These are phyloP conservation scores for Trichoderma atrobrunneum DNA, from an alignment of 2,329 filamentous ascomycete species.

Conservation along the genomic window DNA sequence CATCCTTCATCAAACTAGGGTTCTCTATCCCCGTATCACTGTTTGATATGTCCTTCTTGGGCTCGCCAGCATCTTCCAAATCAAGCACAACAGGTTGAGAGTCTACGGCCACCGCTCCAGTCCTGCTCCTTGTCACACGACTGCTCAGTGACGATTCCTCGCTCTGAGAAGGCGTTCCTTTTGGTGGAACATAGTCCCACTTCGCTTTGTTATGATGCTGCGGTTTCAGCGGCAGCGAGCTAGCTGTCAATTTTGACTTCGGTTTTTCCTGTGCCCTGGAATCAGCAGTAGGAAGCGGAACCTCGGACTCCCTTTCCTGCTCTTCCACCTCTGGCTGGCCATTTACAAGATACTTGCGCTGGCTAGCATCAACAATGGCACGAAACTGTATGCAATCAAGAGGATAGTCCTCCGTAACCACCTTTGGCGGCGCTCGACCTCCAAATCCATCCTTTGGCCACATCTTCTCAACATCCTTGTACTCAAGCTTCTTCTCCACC, in stretches of 20 bases:
- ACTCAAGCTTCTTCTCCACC: constrained; percentile 67
- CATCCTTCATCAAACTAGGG: background rate
- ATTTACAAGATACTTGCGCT: constrained; percentile 56
- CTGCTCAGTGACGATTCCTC: constrained; percentile 32
- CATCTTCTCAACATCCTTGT: constrained; percentile 58
- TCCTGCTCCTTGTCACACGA: background rate
- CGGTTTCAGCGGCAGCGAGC: constrained; percentile 50
- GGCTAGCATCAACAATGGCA: constrained; percentile 55
- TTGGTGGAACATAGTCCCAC: constrained; percentile 39
- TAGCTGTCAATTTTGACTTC: constrained; percentile 25
- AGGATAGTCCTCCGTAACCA: constrained; percentile 69
- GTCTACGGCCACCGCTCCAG: constrained; percentile 22
- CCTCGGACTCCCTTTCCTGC: background rate
- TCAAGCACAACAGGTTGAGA: constrained; percentile 30
- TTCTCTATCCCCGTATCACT: background rate
- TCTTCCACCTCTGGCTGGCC: constrained; percentile 38
- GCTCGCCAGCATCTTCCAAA: constrained; percentile 17
- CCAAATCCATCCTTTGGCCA: constrained; percentile 22
- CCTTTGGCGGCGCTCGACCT: constrained; percentile 33
- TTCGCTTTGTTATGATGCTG: constrained; percentile 37
- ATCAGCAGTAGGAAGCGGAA: background rate
- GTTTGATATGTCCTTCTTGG: background rate
- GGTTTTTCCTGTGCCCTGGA: background rate
- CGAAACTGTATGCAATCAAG: constrained; percentile 64
- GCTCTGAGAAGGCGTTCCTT: constrained; percentile 37